Percentiles rank a stretch among this genome's conserved stretches.
Conservation (phyloP, 371 early-diverging fungal genomes). For the Vairimorpha ceranae region DNA sequence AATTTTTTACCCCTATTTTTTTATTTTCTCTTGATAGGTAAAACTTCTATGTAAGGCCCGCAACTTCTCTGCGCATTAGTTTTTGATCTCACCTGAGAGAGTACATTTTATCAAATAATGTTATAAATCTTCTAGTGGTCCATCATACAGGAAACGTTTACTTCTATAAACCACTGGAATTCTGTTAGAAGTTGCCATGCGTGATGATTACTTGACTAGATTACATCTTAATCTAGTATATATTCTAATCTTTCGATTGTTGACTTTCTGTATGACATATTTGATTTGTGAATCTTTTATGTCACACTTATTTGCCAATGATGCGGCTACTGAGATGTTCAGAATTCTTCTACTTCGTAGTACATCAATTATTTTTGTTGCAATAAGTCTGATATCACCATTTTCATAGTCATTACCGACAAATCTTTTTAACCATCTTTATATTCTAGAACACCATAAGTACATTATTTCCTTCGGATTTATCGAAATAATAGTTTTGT, state of each 20-base stretch:
- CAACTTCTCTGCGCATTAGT: too few species aligned
- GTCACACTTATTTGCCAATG: background rate
- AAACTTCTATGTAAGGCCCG: too few species aligned
- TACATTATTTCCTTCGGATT: background rate
- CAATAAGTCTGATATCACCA: background rate
- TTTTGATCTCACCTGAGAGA: too few species aligned
- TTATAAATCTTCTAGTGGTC: constrained; percentile 1
- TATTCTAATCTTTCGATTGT: constrained; percentile 2
- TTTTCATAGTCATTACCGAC: constrained; percentile 8
- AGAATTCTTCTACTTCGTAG: background rate
- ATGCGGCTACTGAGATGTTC: background rate
- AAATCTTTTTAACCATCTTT: constrained; percentile 15
- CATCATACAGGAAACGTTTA: background rate
- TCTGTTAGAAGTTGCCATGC: background rate
- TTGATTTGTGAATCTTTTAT: background rate
- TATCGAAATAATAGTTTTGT: constrained; percentile 8
- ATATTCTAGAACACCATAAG: background rate
- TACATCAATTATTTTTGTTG: constrained; percentile 2
- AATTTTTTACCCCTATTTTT: too few species aligned
- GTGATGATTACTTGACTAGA: background rate
- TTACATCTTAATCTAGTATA: constrained; percentile 6
- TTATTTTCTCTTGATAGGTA: too few species aligned
- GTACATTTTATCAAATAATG: background rate
- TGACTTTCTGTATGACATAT: constrained; percentile 1
- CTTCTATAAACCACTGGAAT: background rate